Base-by-base conservation (phyloP, 1,139 yeast species). In the Diutina scorzettiae region DNA sequence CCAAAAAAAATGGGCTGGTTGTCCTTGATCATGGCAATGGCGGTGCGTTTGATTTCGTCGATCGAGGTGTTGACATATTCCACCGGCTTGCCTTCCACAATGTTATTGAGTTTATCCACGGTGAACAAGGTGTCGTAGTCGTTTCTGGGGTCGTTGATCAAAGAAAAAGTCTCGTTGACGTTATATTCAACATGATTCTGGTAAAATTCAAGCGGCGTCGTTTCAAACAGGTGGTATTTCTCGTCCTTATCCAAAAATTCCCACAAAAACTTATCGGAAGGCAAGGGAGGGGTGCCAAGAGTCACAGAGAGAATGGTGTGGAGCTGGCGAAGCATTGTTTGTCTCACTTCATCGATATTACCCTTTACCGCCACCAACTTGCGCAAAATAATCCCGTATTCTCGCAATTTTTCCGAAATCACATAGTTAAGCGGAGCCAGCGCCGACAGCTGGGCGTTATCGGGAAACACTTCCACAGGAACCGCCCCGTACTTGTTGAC, bases 1-100 rank as follows among this genome's bases (percentile, higher is more conserved):
- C 94, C 95, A 54, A 84, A 84, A 62, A 83, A 84, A 4, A 84
- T 84, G 0, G 93, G 82, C 58, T 80, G 81, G 59, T 82, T 78
- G 47, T 66, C 70, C 58, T 79, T 71, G 55, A 84, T 72, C 64
- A 84, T 73, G 51, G 71, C 70, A 39, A 83, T 73, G 18, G 85
- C 83, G 39, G 78, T 67, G 25, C 66, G 53, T 42, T 85, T 75
- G 44, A 84, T 62, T 3, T 65, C 65, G 9, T 73, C 73, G 46
- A 78, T 69, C 40, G 77, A 77, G 43, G 78, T 68, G 58, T 84
- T 84, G 50, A 84, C 69, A 55, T 84, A 84, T 43, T 73, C 69
- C 37, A 83, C 83, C 37, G 74, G 75, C 51, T 76, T 74, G 21
- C 82, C 84, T 41, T 78, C 82, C 31, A 67, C 66, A 43, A 84